Base-by-base conservation (phyloP, 1,284 basidiomycete species). In the Microbotryum scabiosae region DNA sequence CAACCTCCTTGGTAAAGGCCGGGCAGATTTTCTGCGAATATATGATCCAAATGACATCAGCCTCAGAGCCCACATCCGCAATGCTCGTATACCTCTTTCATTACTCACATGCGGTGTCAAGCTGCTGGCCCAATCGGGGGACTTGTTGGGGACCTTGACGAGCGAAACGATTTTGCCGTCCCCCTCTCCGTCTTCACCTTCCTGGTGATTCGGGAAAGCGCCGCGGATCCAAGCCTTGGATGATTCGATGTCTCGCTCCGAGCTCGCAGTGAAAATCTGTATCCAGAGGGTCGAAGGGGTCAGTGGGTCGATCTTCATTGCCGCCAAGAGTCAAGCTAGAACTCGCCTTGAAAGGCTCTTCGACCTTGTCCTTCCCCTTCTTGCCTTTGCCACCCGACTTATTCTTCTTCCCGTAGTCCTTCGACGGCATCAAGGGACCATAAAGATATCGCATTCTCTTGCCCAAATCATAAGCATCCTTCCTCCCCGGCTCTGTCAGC, bases 401-500 rank as follows among this genome's bases (percentile, higher is more conserved):
- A 50, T 70, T 65, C 45, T 60, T 21, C 59, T 65, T 63, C 44
- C 60, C 65, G n/a, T 63, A 49, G 12, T 61, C 23, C 44, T 68
- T 67, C 12, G 73, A 64, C 1, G 77, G 77, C 62, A 78, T 70
- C 0, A 78, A 70, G 44, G 65, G 57, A 18, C 69, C 62, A 65
- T 78, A 78, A 53, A 75, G 69, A 44, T 74, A 64, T 28, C 74
- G 53, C 51, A 78, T 69, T 50, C 72, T 65, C 57, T 73, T 69
- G 5, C 77, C 78, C 12, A 76, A 65, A 18, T 48, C 71, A 49
- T 69, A 65, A 18, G 78, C 73, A 64, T 78, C 77, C 21, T 71
- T 65, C 49, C 67, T 72, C 2, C 78, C 78, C 8, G 72, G 68
- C 45, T 71, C 68, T 18, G 74, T 76, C 63, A 94, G 76, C 10